Evolutionary conservation across 345 rosid genomes (phyloP), one percentile per base, ranked within the genome.

Genomic region (thale cress (Arabidopsis thaliana)): DNA sequence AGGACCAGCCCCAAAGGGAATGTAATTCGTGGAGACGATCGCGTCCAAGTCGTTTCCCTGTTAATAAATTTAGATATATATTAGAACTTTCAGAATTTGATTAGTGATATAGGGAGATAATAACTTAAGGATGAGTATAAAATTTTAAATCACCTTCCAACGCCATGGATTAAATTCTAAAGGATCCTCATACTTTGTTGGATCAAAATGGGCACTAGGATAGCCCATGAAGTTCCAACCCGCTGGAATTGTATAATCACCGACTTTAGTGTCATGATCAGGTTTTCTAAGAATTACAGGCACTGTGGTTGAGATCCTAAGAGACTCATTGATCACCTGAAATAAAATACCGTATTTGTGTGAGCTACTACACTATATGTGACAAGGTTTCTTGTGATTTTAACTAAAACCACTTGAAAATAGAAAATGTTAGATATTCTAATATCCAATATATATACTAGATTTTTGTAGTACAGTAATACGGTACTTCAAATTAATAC

Each of bases 141-240:
- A 22, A 5, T 23, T 23, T 10, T 22, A 5, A 3, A 9, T 40
- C 11, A 73, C 71, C 73, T 64, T 22, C 78, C 78, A 73, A 3
- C 78, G 63, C 78, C 78, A 65, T 55, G 71, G 78, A 55, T 65
- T 64, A 34, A 73, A 73, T 13, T n/a, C 24, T 0, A 63, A 33
- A 30, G 78, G 78, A 45, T 64, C 70, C 8, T 64, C 57, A 3
- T 73, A 73, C 22, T 33, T 64, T 2, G 64, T n/a, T 5, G 71
- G 53, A 37, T 73, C 11, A 14, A 20, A 62, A 73, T 73, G 78
- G 23, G 28, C 52, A 20, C 7, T n/a, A 62, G 62, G 9, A 36
- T 38, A 49, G 2, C 60, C 77, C 77, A 72, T 46, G 33, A 72
- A 37, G 4, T 14, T 13, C 77, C 70, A 72, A 63, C 76, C 76